Base-by-base conservation (phyloP, 1,139 yeast species). In the Suhomyces wounanorum region DNA sequence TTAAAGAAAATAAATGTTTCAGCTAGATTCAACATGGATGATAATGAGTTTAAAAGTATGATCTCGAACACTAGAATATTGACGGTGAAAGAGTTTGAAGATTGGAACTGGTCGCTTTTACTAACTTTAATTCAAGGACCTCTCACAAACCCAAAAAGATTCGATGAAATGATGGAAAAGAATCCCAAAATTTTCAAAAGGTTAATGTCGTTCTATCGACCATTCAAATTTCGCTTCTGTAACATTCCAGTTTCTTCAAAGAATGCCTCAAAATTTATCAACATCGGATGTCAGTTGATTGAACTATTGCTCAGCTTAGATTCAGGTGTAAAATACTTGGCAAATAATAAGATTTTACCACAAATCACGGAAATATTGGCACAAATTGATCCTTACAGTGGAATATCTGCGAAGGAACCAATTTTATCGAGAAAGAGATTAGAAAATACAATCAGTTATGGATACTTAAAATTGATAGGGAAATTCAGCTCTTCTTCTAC, bases 341-440 rank as follows among this genome's bases (percentile, higher is more conserved):
- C 82, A 30, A 87, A 83, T 47, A 89, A 87, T 62, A 92, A 92
- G 65, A 75, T 92, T 8, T 65, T 94, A 26, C 88, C 96, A 1
- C 98, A 91, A 62, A 74, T 94, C 49, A 89, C 96, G 0, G 97
- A 92, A 59, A 83, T 95, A 43, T 73, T 92, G 45, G 95, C 96
- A 0, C 96, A 91, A 66, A 77, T 89, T 21, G 96, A 89, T 59
- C 94, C 95, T 0, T 80, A 74, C 64, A 84, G 90, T 64, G 96
- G 96, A 0, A 80, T 89, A 31, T 73, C 81, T 5, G 85, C 94
- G 1, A 70, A 80, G 6, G 96, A 87, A 49, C 92, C 96, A 8
- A 77, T 92, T 3, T 81, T 94, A 54, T 82, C 90, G 0, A 77
- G 75, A 44, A 72, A 69, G 5, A 72, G 90, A 42, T 65, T 94